phyloP scores from a whole-genome alignment of 345 rosid genomes.

The Populus pruinosa region DNA sequence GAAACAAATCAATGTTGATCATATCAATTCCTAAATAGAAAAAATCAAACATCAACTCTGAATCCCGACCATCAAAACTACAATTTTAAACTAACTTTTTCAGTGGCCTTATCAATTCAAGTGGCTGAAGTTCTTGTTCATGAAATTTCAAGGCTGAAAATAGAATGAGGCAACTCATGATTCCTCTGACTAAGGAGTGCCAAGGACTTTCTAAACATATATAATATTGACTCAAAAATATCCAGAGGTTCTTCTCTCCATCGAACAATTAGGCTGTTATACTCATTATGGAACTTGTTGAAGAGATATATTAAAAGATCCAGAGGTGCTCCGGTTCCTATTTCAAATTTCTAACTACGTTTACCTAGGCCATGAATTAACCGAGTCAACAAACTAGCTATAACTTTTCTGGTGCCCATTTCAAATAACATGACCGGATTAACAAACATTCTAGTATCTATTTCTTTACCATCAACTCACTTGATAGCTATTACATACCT shows the following conservation, averaged over 20 bases:
- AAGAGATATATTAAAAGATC: no score
- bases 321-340: neutral
- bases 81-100: neutral
- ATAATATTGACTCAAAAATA: neutral
- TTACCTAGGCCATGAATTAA: neutral
- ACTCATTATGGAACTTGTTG: no score
- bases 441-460: neutral
- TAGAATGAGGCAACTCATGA: neutral
- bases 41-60: neutral
- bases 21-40: neutral
- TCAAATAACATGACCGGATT: no score
- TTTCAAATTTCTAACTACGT: neutral
- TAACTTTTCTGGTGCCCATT: neutral
- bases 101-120: neutral
- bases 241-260: neutral
- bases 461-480: neutral
- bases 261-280: no score
- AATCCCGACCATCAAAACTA: neutral
- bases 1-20: neutral
- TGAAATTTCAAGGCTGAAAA: slow-evolving; percentile 3
- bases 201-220: neutral
- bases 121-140: neutral
- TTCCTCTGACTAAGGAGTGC: neutral
- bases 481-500: slow-evolving; percentile 41
- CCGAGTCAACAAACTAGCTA: neutral